Evolutionary conservation across 2,329 filamentous ascomycete genomes (phyloP).

Genomic region (Tolypocladium amazonense): DNA sequence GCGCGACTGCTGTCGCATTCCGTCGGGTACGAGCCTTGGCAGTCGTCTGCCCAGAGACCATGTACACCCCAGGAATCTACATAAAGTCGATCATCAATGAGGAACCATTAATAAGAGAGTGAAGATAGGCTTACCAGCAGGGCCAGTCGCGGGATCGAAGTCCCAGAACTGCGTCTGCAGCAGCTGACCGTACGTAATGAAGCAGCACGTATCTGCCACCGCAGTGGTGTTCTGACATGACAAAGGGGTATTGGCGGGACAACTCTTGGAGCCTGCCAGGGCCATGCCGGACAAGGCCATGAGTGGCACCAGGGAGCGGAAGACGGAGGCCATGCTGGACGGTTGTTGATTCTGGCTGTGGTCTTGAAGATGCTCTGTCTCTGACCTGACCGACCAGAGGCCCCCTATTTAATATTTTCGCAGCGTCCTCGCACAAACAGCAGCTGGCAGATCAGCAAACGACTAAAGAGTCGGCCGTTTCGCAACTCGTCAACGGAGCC

Average conservation of each 20-base stretch:
- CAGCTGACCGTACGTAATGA: slow-evolving; percentile 58
- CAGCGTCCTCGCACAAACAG: background rate
- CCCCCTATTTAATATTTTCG: background rate
- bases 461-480: background rate
- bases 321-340: slow-evolving; percentile 4
- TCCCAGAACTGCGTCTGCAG: slow-evolving; percentile 75
- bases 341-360: background rate
- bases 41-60: slow-evolving; percentile 56
- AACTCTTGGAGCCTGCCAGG: slow-evolving; percentile 8
- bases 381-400: background rate
- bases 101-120: background rate
- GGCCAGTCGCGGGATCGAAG: slow-evolving; percentile 51
- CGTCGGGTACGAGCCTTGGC: slow-evolving; percentile 58
- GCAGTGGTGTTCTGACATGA: slow-evolving; percentile 54
- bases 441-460: background rate
- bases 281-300: slow-evolving; percentile 7
- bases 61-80: slow-evolving; percentile 63
- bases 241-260: slow-evolving; percentile 28
- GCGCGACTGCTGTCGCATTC: slow-evolving; percentile 51
- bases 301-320: slow-evolving; percentile 6
- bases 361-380: background rate
- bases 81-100: slow-evolving; percentile 8
- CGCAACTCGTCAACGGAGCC: background rate
- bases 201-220: slow-evolving; percentile 58
- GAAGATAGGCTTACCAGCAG: slow-evolving; percentile 18